Evolutionary conservation across 805 yeast genomes (phyloP), one percentile per base, ranked within the genome.

Genomic region (Candida pseudoglaebosa): DNA sequence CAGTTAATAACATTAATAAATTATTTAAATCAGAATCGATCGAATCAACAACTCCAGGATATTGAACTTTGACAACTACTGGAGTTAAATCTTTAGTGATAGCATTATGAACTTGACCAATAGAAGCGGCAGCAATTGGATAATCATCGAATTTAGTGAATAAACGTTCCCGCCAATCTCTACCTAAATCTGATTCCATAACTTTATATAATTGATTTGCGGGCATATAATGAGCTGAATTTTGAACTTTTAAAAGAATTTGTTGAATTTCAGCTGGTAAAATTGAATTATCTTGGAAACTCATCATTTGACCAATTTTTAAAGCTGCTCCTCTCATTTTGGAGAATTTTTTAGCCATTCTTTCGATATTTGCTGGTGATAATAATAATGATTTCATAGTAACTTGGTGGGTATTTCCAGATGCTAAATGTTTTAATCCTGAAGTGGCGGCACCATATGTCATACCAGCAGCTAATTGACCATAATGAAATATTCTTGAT

Each of bases 311-410:
- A n/a, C 99, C 99, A 40, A 93, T 76, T 56, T 93, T 93, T 55
- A 93, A 70, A 2, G 99, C 99, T 2, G 98, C 99, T n/a, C 99
- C 99, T 55, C 99, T 76, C 99, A 93, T 93, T 54, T 86, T 80
- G 37, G 93, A 78, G 50, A 93, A 79, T 58, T 88, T 89, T 50
- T 78, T 80, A 9, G 95, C 95, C 69, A 93, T 78, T 38, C 95
- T 62, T 52, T 91, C 96, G 31, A 93, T 80, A 59, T 91, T 93
- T 13, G 77, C 75, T 5, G 95, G 90, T 3, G 86, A 82, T 50
- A 93, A 68, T 2, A 95, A 67, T 32, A 88, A 56, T 2, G 76
- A 69, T 44, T 75, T 76, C 58, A 81, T 57, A 24, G 75, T 61
- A 5, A 81, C 70, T 0, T 67, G 51, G 9, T 31, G 9, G 13